These are phyloP conservation scores for Aspergillus sp. DNA, from an alignment of 2,329 filamentous ascomycete species.

Conservation along the genomic window DNA sequence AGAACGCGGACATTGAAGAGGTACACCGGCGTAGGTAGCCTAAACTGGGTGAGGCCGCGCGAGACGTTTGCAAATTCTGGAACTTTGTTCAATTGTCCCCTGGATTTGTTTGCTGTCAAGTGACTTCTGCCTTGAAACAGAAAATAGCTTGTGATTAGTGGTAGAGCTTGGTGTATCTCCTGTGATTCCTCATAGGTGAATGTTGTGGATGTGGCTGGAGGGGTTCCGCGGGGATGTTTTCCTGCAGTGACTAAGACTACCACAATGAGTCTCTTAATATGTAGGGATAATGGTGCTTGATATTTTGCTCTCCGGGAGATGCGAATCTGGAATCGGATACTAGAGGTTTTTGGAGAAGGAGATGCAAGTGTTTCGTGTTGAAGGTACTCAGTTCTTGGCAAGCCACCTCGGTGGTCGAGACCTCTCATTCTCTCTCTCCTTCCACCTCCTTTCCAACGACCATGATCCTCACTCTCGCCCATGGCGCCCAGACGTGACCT, in stretches of 20 bases:
- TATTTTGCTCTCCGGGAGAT: background rate
- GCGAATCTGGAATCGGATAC: background rate
- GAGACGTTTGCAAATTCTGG: background rate
- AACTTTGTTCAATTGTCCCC: background rate
- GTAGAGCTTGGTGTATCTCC: background rate
- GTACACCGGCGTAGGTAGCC: background rate
- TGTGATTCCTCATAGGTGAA: background rate
- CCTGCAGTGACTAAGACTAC: background rate
- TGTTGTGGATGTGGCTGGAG: background rate
- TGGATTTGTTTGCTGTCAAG: background rate
- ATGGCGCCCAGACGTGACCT: constrained; percentile 40
- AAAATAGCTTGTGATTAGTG: background rate
- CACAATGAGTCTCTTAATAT: background rate
- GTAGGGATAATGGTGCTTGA: background rate
- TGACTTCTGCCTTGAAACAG: too few relatives aligned
- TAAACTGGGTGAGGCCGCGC: too few relatives aligned
- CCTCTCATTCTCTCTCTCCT: background rate
- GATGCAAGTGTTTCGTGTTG: background rate
- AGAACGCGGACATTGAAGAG: background rate
- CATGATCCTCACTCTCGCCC: constrained; percentile 11
- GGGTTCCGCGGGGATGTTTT: background rate
- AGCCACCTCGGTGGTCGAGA: too few relatives aligned
- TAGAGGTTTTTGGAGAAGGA: background rate
- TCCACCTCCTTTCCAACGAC: constrained; percentile 3
- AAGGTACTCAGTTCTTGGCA: background rate